Evolutionary conservation across 352 stramenopile genomes (phyloP), one percentile per base, ranked within the genome.

Genomic region (Achlya hypogyna): DNA sequence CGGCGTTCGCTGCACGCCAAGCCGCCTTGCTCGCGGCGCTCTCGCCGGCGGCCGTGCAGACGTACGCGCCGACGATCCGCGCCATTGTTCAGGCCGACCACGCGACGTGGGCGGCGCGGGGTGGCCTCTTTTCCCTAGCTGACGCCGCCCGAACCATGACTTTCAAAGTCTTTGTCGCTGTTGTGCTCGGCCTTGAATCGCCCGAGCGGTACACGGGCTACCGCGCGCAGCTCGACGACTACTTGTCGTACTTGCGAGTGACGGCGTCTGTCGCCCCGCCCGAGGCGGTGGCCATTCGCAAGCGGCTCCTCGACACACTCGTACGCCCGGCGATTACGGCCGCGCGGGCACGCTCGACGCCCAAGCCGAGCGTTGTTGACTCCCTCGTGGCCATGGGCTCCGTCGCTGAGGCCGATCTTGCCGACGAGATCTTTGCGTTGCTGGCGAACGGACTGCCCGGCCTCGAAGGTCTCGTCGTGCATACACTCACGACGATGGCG

Each of bases 401-500:
- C 12, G 18, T 67, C 32, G 31, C 51, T 27, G 60, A 67, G 9
- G n/a, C 22, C n/a, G 60, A 34, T 5, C 20, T 67, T 14, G 28
- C 5, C 0, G 22, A 22, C 18, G 38, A 67, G 3, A 38, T 59
- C 29, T 67, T 67, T 10, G 14, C 56, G n/a, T 10, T 60, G 14
- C 28, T 67, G 12, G 51, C 47, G 9, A 47, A 12, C 2, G 60
- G 60, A 23, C 29, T 60, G 3, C 20, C 18, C 9, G 27, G 40
- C 29, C 20, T 67, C 60, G 51, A 60, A n/a, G 28, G 40, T 38
- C 25, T 58, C 23, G 51, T 67, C 42, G 51, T 67, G 28, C 43
- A 67, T 25, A 35, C 47, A 12, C 49, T 67, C 60, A 67, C 60
- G 29, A 45, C 60, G 8, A 49, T 56, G 12, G 51, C 23, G 20